Base-by-base conservation (phyloP, 2,329 filamentous ascomycete species). In the Chaetomium strumarium region DNA sequence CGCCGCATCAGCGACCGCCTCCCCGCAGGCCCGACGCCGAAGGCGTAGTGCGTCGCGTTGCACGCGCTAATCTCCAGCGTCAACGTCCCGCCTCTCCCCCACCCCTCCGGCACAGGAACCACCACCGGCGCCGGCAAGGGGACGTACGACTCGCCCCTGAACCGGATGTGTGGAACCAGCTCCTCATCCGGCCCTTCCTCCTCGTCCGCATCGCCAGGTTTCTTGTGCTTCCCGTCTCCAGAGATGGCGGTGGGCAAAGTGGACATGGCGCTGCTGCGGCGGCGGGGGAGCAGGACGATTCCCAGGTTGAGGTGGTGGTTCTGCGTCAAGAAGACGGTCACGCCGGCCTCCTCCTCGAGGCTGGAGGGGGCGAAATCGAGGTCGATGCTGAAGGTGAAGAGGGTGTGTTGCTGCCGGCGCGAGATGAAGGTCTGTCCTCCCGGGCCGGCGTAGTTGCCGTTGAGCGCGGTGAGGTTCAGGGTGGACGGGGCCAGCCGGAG, bases 341-440 rank as follows among this genome's bases (percentile, higher is more conserved):
- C 66, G 0, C 79, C 79, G 1, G 76, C 74, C 61, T 82, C 78
- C 53, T 78, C 72, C 1, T 71, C 70, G 0, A 62, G 42, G 0
- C 53, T 53, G 0, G 62, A 62, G 0, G 77, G 72, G 0, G 60
- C 51, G 58, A 75, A 80, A 8, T 68, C 64, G 0, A 81, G 46
- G 51, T 76, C 68, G 3, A 77, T 70, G 42, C 66, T 70, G 61
- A 71, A 82, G 0, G 67, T 73, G 62, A 82, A 82, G 0, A 79
- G 64, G 0, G 78, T 77, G 55, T 82, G 73, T 5, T 75, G 75
- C 61, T 83, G 79, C 1, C 78, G 70, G 2, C 92, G 70, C 0
- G 74, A 75, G 16, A 84, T 67, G 42, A 83, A 80, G 0, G 77
- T 72, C 62, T 78, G 75, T 5, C 75, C 73, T 3, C 63, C 65